Conservation (phyloP, 805 yeast species). For the Teunomyces gatunensis region DNA sequence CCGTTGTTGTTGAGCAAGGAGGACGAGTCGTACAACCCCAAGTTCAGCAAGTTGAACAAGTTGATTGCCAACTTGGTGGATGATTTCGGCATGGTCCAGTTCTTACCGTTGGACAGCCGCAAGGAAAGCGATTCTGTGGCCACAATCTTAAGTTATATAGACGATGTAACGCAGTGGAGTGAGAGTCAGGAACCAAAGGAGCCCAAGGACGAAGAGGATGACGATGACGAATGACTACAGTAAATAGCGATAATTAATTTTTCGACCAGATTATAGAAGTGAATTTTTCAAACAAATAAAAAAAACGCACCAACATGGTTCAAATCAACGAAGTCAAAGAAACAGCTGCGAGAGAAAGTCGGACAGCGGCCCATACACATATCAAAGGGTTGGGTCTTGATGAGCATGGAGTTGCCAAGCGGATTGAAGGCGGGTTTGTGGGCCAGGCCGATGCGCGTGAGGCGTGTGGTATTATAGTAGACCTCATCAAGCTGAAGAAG, state of each 20-base stretch:
- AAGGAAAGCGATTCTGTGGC: constrained; percentile 71
- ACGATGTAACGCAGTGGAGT: constrained; percentile 97
- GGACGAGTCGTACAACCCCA: constrained; percentile 44
- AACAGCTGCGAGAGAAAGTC: constrained; percentile 47
- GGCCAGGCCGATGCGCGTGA: constrained; percentile 77
- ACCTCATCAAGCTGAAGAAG: constrained; percentile 84
- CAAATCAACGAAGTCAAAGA: constrained; percentile 77
- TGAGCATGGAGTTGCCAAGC: constrained; percentile 81
- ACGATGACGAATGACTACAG: constrained; percentile 3
- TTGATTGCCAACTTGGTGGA: constrained; percentile 89
- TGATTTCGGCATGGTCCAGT: constrained; percentile 98
- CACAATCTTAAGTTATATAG: constrained; percentile 85
- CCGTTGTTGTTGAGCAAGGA: constrained; percentile 63
- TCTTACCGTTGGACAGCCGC: constrained; percentile 76
- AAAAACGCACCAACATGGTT: constrained; percentile 48
- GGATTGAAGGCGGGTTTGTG: constrained; percentile 84
- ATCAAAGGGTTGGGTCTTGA: constrained; percentile 93
- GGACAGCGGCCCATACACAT: constrained; percentile 96
- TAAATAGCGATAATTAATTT: constrained; percentile 1
- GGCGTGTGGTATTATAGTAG: constrained; percentile 94
- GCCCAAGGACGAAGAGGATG: constrained; percentile 48
- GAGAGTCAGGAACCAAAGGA: constrained; percentile 97
- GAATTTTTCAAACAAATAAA: not conserved
- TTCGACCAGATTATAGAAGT: not conserved
- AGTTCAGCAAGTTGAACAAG: constrained; percentile 67